Evolutionary conservation across 768 basidiomycete species (phyloP).

Genomic region (Tephrocybe rancida): DNA sequence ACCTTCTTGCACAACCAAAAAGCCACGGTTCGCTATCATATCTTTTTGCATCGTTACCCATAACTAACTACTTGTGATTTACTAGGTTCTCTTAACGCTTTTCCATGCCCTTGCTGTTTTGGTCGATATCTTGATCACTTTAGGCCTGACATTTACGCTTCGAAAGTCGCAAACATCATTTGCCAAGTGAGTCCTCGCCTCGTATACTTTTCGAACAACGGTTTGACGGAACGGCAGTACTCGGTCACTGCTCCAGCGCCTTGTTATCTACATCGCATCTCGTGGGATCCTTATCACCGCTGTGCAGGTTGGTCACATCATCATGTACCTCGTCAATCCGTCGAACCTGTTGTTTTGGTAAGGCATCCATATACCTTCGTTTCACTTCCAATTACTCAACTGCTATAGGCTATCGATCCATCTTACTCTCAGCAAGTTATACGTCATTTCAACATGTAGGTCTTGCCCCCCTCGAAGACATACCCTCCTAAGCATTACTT

Average conservation of each 20-base stretch:
- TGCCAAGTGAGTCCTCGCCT: background rate
- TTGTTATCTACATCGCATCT: conserved; percentile 10
- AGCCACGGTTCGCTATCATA: no score
- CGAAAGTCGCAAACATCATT: background rate
- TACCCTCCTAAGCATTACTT: no score
- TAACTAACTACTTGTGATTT: background rate
- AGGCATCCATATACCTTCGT: no score
- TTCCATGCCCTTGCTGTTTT: conserved; percentile 7
- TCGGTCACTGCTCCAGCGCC: conserved; percentile 10
- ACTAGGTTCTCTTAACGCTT: conserved; percentile 1
- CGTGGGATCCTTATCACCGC: conserved; percentile 11
- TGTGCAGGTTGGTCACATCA: conserved; percentile 13
- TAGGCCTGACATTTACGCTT: conserved; percentile 5
- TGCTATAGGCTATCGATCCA: no score
- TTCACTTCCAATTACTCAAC: no score
- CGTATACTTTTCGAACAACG: no score
- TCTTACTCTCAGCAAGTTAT: conserved; percentile 12
- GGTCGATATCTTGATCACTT: conserved; percentile 10
- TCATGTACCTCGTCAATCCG: conserved; percentile 10
- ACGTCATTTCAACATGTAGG: conserved; percentile 13
- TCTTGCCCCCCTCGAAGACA: no score
- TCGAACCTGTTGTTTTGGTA: conserved; percentile 8
- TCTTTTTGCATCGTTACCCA: no score
- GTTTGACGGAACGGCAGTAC: background rate
- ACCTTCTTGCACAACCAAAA: no score